These are phyloP conservation scores for Ramularia collo-cygni DNA, from an alignment of 2,329 filamentous ascomycete species.

Conservation along the genomic window DNA sequence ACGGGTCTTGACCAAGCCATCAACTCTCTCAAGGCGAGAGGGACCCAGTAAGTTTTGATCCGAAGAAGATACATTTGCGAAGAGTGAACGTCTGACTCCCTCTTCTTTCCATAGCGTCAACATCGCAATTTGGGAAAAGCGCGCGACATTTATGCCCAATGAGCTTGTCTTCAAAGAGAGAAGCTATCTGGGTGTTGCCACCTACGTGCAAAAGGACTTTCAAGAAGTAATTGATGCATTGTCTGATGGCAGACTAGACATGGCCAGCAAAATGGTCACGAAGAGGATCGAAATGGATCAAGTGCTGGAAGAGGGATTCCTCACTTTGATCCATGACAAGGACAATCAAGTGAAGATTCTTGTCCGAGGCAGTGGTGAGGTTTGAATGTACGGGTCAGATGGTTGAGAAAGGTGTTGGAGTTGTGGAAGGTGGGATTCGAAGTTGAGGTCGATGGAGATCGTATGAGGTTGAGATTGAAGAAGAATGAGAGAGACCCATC, in stretches of 20 bases:
- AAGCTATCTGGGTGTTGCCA: slow-evolving; percentile 47
- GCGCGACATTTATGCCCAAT: slow-evolving; percentile 44
- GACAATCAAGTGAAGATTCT: slow-evolving; percentile 46
- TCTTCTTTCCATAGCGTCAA: slow-evolving; percentile 33
- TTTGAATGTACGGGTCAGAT: too few species aligned
- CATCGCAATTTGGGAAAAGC: slow-evolving; percentile 51
- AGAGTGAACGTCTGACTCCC: too few species aligned
- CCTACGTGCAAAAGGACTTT: slow-evolving; percentile 47
- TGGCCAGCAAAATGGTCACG: slow-evolving; percentile 44
- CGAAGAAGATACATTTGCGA: too few species aligned
- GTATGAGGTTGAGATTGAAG: too few species aligned
- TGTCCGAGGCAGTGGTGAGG: slow-evolving; percentile 28
- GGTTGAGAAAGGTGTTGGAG: too few species aligned
- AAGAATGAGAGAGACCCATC: too few species aligned
- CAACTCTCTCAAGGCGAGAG: slow-evolving; percentile 42
- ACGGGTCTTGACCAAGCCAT: slow-evolving; percentile 44
- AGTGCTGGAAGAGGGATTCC: slow-evolving; percentile 43
- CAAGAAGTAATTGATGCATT: slow-evolving; percentile 43
- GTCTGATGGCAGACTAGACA: slow-evolving; percentile 34
- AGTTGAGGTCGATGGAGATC: too few species aligned
- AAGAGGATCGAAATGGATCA: slow-evolving; percentile 41
- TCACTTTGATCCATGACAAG: slow-evolving; percentile 42
- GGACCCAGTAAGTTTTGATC: slow-evolving; percentile 40
- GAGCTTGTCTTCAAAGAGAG: slow-evolving; percentile 48
- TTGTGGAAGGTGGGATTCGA: too few species aligned